These are phyloP conservation scores for Graphiopsis chlorocephala DNA, from an alignment of 2,329 filamentous ascomycete genomes.

Conservation along the genomic window DNA sequence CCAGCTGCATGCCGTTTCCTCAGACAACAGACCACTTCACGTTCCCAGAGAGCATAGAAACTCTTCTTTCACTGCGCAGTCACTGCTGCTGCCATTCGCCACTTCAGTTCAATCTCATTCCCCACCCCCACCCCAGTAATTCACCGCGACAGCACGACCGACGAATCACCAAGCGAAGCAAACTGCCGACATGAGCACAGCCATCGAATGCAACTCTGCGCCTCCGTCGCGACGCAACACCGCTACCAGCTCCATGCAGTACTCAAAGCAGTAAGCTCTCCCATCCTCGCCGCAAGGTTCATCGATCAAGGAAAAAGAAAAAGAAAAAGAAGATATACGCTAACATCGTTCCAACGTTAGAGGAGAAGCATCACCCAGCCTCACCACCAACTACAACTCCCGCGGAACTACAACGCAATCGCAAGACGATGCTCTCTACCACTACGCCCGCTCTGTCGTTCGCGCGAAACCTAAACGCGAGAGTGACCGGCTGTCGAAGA, in stretches of 20 bases:
- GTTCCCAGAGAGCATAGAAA: neutral
- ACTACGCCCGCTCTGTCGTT: neutral
- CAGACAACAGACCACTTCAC: too few species aligned
- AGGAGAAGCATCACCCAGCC: neutral
- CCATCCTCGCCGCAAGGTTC: too few species aligned
- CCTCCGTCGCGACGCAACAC: neutral
- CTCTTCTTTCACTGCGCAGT: neutral
- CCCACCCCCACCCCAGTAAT: neutral
- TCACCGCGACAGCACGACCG: neutral
- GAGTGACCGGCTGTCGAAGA: neutral
- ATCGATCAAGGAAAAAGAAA: too few species aligned
- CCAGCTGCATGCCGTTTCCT: too few species aligned
- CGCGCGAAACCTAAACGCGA: neutral
- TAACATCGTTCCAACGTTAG: neutral
- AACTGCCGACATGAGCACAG: neutral
- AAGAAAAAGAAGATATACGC: too few species aligned
- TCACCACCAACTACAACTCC: neutral
- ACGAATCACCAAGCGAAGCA: neutral
- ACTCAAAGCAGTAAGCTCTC: neutral
- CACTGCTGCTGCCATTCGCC: neutral
- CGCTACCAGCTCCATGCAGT: neutral
- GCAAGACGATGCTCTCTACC: neutral
- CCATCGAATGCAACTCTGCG: neutral
- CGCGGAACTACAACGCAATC: neutral
- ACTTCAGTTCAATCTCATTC: neutral